phyloP scores from a whole-genome alignment of 768 basidiomycete genomes.

The Suillus brevipes region DNA sequence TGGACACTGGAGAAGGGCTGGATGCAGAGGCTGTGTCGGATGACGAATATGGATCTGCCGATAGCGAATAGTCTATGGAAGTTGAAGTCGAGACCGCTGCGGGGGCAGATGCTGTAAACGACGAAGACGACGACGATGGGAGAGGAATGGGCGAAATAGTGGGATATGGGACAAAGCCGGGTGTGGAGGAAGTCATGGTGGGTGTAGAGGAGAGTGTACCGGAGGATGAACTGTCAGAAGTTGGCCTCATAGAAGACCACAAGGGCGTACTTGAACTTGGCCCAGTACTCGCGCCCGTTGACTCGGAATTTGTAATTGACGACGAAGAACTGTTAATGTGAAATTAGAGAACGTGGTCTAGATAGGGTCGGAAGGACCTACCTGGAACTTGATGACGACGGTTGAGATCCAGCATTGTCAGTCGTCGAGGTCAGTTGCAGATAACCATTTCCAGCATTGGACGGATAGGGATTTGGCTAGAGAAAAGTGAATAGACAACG shows the following conservation, averaged over 20 bases:
- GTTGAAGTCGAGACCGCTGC: background rate
- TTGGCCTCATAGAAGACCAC: constrained; percentile 4
- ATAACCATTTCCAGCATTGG: constrained; percentile 2
- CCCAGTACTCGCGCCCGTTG: background rate
- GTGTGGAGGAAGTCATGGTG: background rate
- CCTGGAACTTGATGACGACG: background rate
- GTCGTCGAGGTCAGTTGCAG: background rate
- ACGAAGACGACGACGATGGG: background rate
- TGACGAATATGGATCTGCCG: background rate
- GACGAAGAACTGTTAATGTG: background rate
- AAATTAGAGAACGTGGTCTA: background rate
- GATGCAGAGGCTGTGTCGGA: background rate
- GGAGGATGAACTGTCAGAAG: constrained; percentile 1
- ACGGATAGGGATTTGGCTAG: background rate
- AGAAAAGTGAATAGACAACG: background rate
- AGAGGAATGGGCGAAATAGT: background rate
- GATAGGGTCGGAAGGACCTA: background rate
- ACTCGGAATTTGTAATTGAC: background rate
- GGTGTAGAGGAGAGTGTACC: constrained; percentile 1
- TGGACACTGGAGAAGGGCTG: no score
- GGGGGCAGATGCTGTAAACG: background rate
- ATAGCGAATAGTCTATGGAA: background rate
- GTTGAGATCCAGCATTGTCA: background rate
- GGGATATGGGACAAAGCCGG: background rate
- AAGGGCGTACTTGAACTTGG: constrained; percentile 7